Base-by-base conservation (phyloP, 371 early-diverging fungal genomes). In the Zychaea mexicana region DNA sequence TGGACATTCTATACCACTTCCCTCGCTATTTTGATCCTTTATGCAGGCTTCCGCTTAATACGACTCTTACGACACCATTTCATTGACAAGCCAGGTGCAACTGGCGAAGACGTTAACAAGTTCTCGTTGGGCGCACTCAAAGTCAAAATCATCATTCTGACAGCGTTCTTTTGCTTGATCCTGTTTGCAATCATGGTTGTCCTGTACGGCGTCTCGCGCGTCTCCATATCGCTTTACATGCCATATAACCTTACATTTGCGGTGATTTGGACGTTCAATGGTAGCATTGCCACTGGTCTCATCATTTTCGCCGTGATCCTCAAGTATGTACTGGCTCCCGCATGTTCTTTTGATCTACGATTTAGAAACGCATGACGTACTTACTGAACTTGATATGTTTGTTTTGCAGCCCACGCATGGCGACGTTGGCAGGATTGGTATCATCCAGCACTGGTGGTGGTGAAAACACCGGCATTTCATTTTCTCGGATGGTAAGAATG, bases 251-350 rank as follows among this genome's bases (percentile, higher is more conserved):
- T 74, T 31, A n/a, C 65, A 0, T 47, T 77, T n/a, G 60, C 56
- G 9, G 42, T 64, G 12, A 19, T 68, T 0, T 68, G 70, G 68
- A 57, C 63, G 24, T 74, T 65, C 62, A 59, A 61, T 17, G 72
- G 70, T 39, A 55, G 61, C 2, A 30, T 74, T 8, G 72, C 70
- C 13, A 67, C 72, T 4, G 57, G 67, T 19, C 39, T 73, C 52
- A 42, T 77, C 6, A 67, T 63, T 39, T n/a, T 71, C 24, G 66
- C 71, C 0, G 45, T 77, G 17, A 38, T 77, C 8, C 55, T 77
- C 9, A 71, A 73, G 77, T 77, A 67, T 30, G 72, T 42, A 26
- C 39, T 27, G 42, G n/a, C 15, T 15, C 42, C 13, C n/a, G 7
- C 15, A 4, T 42, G n/a, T 42, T 12, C n/a, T 42, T 42, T 42